phyloP scores from a whole-genome alignment of 1,284 basidiomycete species.

The Malassezia brasiliensis region DNA sequence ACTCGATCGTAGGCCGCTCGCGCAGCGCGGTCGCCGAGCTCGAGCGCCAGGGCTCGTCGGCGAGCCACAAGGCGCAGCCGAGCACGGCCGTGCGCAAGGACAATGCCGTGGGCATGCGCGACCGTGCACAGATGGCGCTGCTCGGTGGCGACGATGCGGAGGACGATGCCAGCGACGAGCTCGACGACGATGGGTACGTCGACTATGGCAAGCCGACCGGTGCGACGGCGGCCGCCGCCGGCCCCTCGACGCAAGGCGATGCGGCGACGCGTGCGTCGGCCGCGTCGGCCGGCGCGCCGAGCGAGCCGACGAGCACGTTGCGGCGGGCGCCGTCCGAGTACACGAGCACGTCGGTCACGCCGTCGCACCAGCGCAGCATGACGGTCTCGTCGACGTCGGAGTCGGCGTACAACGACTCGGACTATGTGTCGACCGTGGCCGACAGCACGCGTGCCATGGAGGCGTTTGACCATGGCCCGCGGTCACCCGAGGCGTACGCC shows the following conservation, averaged over 20 bases:
- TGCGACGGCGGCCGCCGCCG: background rate
- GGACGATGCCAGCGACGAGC: background rate
- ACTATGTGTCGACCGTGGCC: background rate
- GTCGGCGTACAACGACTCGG: background rate
- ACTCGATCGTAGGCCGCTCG: slow-evolving; percentile 4
- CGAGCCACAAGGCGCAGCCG: background rate
- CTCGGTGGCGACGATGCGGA: background rate
- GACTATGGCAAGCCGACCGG: background rate
- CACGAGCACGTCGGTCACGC: slow-evolving; percentile 1
- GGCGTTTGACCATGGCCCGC: background rate
- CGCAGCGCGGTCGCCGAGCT: background rate
- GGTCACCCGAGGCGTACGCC: background rate
- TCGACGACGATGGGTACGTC: background rate
- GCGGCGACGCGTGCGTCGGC: background rate
- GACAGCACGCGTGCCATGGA: slow-evolving; percentile 4
- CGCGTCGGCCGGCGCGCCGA: background rate
- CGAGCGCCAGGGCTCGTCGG: background rate
- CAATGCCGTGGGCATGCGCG: slow-evolving; percentile 2
- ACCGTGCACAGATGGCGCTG: slow-evolving; percentile 5
- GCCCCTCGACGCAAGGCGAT: background rate
- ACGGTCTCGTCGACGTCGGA: background rate
- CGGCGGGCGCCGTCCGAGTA: background rate
- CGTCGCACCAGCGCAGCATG: background rate
- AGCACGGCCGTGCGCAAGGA: slow-evolving; percentile 1
- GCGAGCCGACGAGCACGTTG: background rate